These are phyloP conservation scores for Pseudonitzschia multistriata DNA, from an alignment of 108 stramenopile genomes.

Conservation along the genomic window DNA sequence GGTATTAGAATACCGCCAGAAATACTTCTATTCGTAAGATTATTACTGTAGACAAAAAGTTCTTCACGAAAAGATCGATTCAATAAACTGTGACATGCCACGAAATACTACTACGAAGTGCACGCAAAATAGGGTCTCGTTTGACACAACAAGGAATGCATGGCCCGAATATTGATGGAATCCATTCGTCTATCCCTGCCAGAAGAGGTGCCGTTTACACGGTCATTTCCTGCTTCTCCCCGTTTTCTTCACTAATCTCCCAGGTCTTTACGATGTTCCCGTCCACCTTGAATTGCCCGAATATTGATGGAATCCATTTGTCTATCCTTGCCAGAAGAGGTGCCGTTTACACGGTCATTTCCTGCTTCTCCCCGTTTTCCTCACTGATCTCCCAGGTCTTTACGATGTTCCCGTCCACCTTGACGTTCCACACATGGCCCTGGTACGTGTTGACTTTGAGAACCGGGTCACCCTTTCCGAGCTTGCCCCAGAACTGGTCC, in stretches of 20 bases:
- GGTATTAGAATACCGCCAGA: no score
- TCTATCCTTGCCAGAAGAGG: background rate
- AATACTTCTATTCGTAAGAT: no score
- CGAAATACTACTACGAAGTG: no score
- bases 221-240: background rate
- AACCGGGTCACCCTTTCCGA: constrained; percentile 48
- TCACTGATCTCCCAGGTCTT: constrained; percentile 48
- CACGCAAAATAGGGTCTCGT: no score
- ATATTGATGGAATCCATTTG: no score
- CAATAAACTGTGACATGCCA: no score
- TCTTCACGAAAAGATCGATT: no score
- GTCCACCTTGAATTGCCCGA: no score
- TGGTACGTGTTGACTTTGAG: constrained; percentile 65
- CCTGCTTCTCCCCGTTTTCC: constrained; percentile 22
- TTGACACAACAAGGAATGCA: no score
- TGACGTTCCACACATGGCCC: constrained; percentile 77
- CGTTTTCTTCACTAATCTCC: constrained; percentile 45
- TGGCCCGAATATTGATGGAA: no score
- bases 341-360: background rate
- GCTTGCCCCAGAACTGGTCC: constrained; percentile 63
- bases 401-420: constrained; percentile 50
- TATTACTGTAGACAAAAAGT: no score
- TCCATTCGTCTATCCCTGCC: background rate
- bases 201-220: background rate
- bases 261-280: constrained; percentile 49